phyloP scores from a whole-genome alignment of 495 filamentous ascomycete species.

The Pseudevernia furfuracea region DNA sequence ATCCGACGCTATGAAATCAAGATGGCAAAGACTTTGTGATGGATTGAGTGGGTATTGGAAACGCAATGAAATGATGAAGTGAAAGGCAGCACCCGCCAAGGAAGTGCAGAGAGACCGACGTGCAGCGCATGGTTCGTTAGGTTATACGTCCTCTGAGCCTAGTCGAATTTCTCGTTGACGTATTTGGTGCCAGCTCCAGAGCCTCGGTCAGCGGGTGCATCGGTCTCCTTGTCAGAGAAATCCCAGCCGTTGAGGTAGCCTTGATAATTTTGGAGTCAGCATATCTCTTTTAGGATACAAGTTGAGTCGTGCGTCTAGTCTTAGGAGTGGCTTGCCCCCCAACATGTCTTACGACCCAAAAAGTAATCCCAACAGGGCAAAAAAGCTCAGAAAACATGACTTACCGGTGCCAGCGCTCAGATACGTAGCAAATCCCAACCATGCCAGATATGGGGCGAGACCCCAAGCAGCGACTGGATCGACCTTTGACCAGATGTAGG shows the following conservation, averaged over 20 bases:
- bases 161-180: constrained; percentile 34
- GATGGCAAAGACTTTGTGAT: neutral
- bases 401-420: constrained; percentile 60
- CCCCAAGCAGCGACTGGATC: constrained; percentile 65
- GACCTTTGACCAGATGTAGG: constrained; percentile 64
- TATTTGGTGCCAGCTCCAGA: constrained; percentile 30
- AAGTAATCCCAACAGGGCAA: too few relatives aligned
- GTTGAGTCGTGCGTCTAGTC: too few relatives aligned
- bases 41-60: neutral
- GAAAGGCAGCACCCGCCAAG: neutral
- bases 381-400: too few relatives aligned
- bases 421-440: constrained; percentile 81
- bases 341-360: too few relatives aligned
- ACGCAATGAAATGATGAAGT: neutral
- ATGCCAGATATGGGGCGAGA: constrained; percentile 69
- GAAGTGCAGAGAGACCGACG: neutral
- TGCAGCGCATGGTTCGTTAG: neutral
- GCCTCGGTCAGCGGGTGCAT: constrained; percentile 19
- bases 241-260: constrained; percentile 74
- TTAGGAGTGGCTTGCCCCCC: too few relatives aligned
- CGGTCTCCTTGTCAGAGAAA: constrained; percentile 40
- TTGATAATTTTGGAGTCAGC: too few relatives aligned
- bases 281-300: too few relatives aligned
- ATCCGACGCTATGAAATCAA: neutral
- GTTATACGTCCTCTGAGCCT: constrained; percentile 2